Evolutionary conservation across 495 filamentous ascomycete genomes (phyloP), one percentile per base, ranked within the genome.

Genomic region (Penicillium parvum): DNA sequence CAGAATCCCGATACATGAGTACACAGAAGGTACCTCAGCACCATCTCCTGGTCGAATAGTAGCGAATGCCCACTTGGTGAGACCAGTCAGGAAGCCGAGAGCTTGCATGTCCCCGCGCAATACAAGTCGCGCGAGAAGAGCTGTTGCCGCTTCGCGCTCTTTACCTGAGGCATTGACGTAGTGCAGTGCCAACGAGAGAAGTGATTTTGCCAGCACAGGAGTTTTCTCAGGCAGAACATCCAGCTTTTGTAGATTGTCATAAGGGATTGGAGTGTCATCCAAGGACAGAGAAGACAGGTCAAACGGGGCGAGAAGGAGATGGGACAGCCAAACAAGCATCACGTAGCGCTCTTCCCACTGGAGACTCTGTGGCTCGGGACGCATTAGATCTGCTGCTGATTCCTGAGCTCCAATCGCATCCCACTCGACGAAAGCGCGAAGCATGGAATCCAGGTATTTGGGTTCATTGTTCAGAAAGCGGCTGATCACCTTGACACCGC

Each of bases 221-320:
- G 88, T 65, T 18, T 77, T 55, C 4, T 40, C 17, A 12, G 63
- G 43, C 15, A 75, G 7, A 20, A 26, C 40, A 11, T 43, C 26
- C 17, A 66, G 14, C 27, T 58, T 43, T 11, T 42, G 11, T 20
- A 57, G 19, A 28, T 63, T 54, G 4, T 59, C 37, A 32, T 64
- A 60, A 7, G 59, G 59, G 7, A 66, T 38, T 0, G 64, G 62
- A 10, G 66, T 58, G 39, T 70, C 61, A 22, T 68, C 69, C 7
- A 83, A 83, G 3, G 91, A 95, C 40, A 98, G 85, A 6, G 84
- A 87, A 14, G 81, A 72, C 37, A 99, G 71, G 52, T 96, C 91
- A 63, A 97, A 97, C 0, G 92, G 92, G 9, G 86, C 86, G n/a
- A 96, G 78, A 53, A 95, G 73, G 2, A 97, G 69, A 64, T 97